These are phyloP conservation scores for Pseudozyma thailandica DNA, from an alignment of 1,284 basidiomycete species.

Conservation along the genomic window DNA sequence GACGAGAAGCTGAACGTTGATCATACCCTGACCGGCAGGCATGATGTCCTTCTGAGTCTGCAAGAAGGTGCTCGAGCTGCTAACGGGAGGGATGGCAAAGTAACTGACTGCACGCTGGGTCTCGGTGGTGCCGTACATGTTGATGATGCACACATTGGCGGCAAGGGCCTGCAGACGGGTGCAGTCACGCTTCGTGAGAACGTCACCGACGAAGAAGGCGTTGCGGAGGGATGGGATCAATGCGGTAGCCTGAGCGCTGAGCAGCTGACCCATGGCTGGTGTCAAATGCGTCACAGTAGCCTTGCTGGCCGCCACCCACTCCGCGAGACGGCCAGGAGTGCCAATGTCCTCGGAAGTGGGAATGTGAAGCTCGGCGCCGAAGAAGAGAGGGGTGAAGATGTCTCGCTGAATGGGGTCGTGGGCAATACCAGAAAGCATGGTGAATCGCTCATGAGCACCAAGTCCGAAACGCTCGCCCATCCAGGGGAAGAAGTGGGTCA, in stretches of 20 bases:
- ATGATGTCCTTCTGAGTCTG: constrained; percentile 97
- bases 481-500: constrained; percentile 99
- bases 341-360: constrained; percentile 98
- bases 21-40: constrained; percentile 97
- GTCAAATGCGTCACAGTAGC: constrained; percentile 90
- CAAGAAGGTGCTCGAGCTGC: constrained; percentile 87
- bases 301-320: constrained; percentile 95
- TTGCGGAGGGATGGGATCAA: constrained; percentile 87
- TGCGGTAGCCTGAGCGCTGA: constrained; percentile 91
- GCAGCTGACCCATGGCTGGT: constrained; percentile 93
- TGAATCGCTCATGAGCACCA: constrained; percentile 82
- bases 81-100: constrained; percentile 89
- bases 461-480: constrained; percentile 92
- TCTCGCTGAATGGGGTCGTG: constrained; percentile 99
- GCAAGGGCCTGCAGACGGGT: constrained; percentile 93
- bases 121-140: constrained; percentile 99
- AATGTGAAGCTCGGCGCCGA: constrained; percentile 93
- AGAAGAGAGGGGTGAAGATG: constrained; percentile 98
- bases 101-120: constrained; percentile 99
- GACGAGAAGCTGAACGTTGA: constrained; percentile 95
- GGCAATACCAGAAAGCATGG: constrained; percentile 98
- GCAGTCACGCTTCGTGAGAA: constrained; percentile 98
- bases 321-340: constrained; percentile 92
- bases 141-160: constrained; percentile 86
- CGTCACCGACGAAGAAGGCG: constrained; percentile 99